Evolutionary conservation across 176 grass and related monocot genomes (phyloP).

Genomic region (Carex myosuroides): DNA sequence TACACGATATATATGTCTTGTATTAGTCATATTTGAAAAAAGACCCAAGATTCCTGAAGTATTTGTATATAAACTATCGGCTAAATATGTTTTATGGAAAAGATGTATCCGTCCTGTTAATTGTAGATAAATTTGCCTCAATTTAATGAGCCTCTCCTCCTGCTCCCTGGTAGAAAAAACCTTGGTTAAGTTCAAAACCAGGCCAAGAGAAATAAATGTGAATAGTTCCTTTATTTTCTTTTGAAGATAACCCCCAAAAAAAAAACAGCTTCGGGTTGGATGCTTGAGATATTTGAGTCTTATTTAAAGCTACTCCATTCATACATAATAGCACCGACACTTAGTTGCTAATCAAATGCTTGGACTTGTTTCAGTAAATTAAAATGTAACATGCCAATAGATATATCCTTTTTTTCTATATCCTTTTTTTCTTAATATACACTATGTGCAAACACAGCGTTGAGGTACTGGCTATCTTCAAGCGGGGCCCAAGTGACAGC

Average conservation of each 20-base stretch:
- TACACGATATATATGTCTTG: background rate
- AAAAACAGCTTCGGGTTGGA: background rate
- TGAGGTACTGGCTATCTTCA: slow-evolving; percentile 79
- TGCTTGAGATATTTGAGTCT: background rate
- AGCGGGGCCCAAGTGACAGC: slow-evolving; percentile 39
- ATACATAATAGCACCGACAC: background rate
- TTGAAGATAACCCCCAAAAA: background rate
- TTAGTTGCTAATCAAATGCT: background rate
- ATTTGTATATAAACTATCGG: background rate
- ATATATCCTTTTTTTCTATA: background rate
- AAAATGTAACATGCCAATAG: background rate
- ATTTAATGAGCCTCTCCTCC: background rate
- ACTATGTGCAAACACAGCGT: slow-evolving; percentile 41
- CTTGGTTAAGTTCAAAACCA: background rate
- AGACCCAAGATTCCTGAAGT: background rate
- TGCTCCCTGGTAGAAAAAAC: background rate
- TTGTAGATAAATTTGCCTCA: background rate
- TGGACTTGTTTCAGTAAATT: background rate
- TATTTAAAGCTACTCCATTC: background rate
- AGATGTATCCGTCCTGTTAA: background rate
- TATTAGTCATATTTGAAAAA: background rate
- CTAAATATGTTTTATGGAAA: background rate
- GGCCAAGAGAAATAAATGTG: background rate
- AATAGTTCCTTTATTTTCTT: background rate
- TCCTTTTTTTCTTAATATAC: background rate